Conservation (phyloP, 192 early-diverging fungal species). For the Rhizoclosmatium sp. region DNA sequence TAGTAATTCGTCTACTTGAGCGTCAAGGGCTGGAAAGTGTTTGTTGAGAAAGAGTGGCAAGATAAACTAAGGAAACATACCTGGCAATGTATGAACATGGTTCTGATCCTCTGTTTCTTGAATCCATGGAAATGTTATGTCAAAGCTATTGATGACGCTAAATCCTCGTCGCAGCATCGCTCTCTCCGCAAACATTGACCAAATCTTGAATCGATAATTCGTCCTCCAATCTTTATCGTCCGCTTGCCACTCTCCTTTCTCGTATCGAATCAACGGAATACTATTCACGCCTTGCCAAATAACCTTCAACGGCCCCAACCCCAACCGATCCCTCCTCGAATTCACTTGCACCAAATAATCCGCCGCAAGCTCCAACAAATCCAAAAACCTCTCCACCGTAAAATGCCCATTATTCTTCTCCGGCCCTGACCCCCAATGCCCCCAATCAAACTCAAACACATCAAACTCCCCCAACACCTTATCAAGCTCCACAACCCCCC, state of each 20-base stretch:
- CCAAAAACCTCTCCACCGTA: conserved; percentile 2
- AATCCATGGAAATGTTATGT: conserved; percentile 26
- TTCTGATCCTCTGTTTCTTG: background rate
- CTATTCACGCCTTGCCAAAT: conserved; percentile 7
- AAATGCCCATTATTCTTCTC: conserved; percentile 12
- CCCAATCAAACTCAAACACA: conserved; percentile 3
- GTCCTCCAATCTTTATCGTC: conserved; percentile 6
- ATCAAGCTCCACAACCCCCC: background rate
- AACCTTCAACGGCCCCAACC: background rate
- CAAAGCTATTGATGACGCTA: conserved; percentile 23
- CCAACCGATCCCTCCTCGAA: background rate
- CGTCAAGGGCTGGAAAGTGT: conserved; percentile 12
- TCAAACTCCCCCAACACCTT: conserved; percentile 9
- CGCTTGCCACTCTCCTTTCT: background rate
- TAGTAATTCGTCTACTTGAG: conserved; percentile 19
- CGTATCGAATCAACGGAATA: background rate
- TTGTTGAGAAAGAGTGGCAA: background rate
- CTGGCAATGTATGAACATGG: conserved; percentile 14
- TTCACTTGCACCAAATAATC: background rate
- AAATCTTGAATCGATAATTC: conserved; percentile 20
- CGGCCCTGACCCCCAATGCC: conserved; percentile 5
- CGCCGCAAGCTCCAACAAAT: background rate
- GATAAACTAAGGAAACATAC: background rate
- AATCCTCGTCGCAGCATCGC: background rate
- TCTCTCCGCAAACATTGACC: background rate